Conservation (phyloP, 495 filamentous ascomycete species). For the Tirmania nivea region DNA sequence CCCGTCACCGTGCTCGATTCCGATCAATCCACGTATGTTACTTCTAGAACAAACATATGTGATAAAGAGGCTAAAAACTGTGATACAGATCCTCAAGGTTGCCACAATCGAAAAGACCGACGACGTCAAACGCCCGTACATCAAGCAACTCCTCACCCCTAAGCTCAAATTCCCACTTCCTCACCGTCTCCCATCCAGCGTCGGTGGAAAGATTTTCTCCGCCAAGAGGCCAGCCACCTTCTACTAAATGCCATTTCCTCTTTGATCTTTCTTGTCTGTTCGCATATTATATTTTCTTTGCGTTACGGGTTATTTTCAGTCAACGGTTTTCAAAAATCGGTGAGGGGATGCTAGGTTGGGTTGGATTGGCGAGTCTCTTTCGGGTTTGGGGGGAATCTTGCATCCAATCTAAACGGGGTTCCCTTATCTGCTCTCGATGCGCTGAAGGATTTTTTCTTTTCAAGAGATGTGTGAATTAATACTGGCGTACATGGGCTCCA, state of each 20-base stretch:
- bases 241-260: conserved; percentile 13
- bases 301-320: neutral
- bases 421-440: neutral
- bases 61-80: neutral
- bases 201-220: conserved; percentile 70
- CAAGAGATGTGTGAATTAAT: neutral
- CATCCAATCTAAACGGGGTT: neutral
- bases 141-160: conserved; percentile 92
- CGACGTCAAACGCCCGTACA: conserved; percentile 90
- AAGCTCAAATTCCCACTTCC: conserved; percentile 94
- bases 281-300: neutral
- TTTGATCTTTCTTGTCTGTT: neutral
- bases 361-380: neutral
- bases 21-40: conserved; percentile 82
- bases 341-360: neutral
- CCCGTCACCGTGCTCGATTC: conserved; percentile 92
- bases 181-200: conserved; percentile 65
- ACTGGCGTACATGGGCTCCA: neutral
- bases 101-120: conserved; percentile 85
- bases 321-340: neutral
- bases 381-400: neutral
- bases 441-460: neutral
- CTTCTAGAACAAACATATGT: neutral
- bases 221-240: conserved; percentile 85
- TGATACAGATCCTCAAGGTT: conserved; percentile 75